Evolutionary conservation across 2,329 filamentous ascomycete genomes (phyloP), one percentile per base, ranked within the genome.

Genomic region (Botryotinia globosa): DNA sequence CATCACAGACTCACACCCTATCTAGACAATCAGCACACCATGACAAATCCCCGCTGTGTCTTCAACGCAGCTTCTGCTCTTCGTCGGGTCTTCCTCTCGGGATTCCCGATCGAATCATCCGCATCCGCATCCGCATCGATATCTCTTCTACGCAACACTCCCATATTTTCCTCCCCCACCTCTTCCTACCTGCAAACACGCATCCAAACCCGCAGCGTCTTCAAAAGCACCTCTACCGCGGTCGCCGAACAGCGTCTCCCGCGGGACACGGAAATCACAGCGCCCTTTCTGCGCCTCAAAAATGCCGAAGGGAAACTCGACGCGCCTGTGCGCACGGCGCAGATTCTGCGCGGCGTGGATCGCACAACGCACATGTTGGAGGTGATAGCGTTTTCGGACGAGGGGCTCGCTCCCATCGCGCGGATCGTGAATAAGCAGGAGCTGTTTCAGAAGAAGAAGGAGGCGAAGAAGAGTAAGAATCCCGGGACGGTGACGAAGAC

Each of bases 341-440:
- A 80, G 9, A 79, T 84, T 22, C 83, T 91, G 4, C 76, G 8
- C 81, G 89, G 69, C n/a, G 7, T 54, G 6, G 83, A 91, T 76
- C 83, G 82, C 37, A 79, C 81, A n/a, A 84, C 82, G 1, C 81
- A 87, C 71, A 83, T 85, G 73, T 82, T 91, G 1, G 79, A 88
- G 3, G 84, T 86, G 75, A 81, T 90, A 39, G 79, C 79, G 0
- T 74, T 80, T 2, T 80, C 81, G 0, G 80, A 79, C 8, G 72
- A 77, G 6, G 76, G 74, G 29, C 74, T 76, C 0, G 72, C 83
- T 71, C 89, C 93, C 1, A 85, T 94, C 48, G 97, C 93, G 85
- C 91, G 89, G 77, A 84, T 97, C 63, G 80, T 93, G 44, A 85
- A 89, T 80, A 90, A 90, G 77, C 81, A 82, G 69, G 86, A 84